These are phyloP conservation scores for Phylloporus sp. DNA, from an alignment of 768 basidiomycete species.

Conservation along the genomic window DNA sequence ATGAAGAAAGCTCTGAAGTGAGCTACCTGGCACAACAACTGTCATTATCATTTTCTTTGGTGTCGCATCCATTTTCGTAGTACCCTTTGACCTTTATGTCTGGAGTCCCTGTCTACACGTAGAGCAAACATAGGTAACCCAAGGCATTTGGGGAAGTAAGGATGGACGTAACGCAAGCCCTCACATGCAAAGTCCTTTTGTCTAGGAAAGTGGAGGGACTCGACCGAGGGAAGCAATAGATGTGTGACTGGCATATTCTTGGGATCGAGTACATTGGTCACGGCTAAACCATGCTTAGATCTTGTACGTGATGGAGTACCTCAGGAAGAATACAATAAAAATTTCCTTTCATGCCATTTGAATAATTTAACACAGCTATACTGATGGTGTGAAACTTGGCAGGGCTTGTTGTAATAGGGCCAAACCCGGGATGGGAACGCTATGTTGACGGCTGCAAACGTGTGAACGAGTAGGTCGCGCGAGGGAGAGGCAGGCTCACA, in stretches of 20 bases:
- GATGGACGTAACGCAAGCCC: too few species aligned
- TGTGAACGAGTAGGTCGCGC: not conserved
- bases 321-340: not conserved
- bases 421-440: slow-evolving; percentile 29
- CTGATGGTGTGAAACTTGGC: slow-evolving; percentile 18
- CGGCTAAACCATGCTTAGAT: not conserved
- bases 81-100: not conserved
- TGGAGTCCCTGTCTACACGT: not conserved
- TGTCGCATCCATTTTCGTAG: not conserved
- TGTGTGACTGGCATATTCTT: not conserved
- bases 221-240: not conserved
- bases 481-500: slow-evolving; percentile 38
- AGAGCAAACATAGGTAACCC: too few species aligned
- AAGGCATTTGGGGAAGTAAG: too few species aligned
- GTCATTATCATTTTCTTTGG: not conserved
- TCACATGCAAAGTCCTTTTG: too few species aligned
- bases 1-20: slow-evolving; percentile 80
- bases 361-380: not conserved
- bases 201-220: not conserved
- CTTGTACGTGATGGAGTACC: not conserved
- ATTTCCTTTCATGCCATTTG: not conserved
- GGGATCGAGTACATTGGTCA: not conserved
- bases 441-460: slow-evolving; percentile 22
- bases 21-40: not conserved
- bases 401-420: slow-evolving; percentile 20